A percentile compares a stretch with the other conserved stretches of the same genome.
Conservation (phyloP, 257 asterid species). For the Datura wrightii region DNA sequence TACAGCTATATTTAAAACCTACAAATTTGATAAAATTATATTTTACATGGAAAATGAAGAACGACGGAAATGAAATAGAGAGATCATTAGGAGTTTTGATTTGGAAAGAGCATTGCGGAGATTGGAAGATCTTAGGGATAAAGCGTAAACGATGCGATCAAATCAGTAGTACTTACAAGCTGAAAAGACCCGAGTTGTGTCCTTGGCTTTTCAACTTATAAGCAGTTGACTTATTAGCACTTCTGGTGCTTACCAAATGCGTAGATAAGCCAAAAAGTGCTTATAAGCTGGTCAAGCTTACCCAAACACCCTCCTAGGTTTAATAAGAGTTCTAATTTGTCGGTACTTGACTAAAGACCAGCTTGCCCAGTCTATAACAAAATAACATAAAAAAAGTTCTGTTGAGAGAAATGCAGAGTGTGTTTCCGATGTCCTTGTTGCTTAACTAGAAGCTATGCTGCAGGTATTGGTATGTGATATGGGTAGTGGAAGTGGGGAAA, state of each 20-base stretch:
- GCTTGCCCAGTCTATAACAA: neutral
- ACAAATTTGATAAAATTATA: too few species aligned
- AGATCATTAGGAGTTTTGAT: neutral
- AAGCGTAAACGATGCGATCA: neutral
- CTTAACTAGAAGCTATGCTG: neutral
- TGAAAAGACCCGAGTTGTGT: too few species aligned
- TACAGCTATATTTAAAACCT: neutral
- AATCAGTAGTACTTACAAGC: too few species aligned
- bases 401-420: neutral
- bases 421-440: neutral
- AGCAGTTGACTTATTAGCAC: neutral
- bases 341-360: neutral
- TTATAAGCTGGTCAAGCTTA: neutral
- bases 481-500: neutral
- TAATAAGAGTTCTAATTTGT: neutral
- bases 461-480: neutral
- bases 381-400: neutral
- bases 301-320: neutral
- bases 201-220: too few species aligned
- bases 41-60: neutral
- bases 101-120: neutral
- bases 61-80: neutral
- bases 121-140: neutral
- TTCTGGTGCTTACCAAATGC: neutral
- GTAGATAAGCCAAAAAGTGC: neutral